Evolutionary conservation across 2,329 filamentous ascomycete genomes (phyloP), one percentile per base, ranked within the genome.

Genomic region (Paradendryphiella salina): DNA sequence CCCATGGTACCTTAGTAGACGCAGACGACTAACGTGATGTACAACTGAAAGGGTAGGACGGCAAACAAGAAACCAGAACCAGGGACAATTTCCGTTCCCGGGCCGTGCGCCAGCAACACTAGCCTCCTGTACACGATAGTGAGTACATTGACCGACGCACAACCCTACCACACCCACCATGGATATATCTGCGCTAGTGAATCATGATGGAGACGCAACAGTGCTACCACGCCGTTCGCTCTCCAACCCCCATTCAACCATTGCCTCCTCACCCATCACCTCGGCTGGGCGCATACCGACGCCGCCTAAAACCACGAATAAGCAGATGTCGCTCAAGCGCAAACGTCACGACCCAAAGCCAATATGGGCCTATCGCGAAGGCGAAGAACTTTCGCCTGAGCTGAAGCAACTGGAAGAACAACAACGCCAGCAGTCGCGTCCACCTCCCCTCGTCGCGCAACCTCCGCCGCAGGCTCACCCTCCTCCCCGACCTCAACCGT

Each of bases 341-440:
- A 73, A 71, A 51, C 65, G 70, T 49, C 52, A 68, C 55, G 67
- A 72, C 35, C 64, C 70, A 11, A 71, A 70, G 46, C 71, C 71
- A 14, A 69, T 72, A 39, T 73, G 71, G 71, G 71, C 71, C 4
- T 58, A 66, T 35, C 59, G 57, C 36, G 69, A 71, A 50, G 65
- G 59, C 32, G 59, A 68, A 32, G 54, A 60, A 17, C 59, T 67
- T 2, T 54, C 63, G 10, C 59, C 64, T 15, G 58, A 67, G 33
- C 53, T 67, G 17, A 60, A 60, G 49, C 57, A 57, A 40, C 56
- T 61, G 28, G 56, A 64, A 42, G 56, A 64, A 31, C 57, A 65
- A 36, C 57, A 59, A 33, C 62, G 57, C 35, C 60, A 64, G 40
- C 61, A 62, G 43, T 54, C 57, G 14, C 64, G 56, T 42, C 63